Conservation (phyloP, 768 basidiomycete species). For the Kwoniella botswanensis region DNA sequence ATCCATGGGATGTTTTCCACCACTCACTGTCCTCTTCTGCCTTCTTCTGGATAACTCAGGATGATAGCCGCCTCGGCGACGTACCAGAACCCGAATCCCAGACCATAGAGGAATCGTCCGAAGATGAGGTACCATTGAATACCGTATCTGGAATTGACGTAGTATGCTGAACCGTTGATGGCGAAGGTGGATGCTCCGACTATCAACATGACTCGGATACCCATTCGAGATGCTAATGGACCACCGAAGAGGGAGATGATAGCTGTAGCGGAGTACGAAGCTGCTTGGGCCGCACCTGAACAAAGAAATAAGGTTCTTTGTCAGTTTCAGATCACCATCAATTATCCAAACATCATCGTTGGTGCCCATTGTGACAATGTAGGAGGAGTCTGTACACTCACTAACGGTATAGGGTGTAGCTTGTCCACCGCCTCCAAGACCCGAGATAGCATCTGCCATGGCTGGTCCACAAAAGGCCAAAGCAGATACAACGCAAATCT, state of each 20-base stretch:
- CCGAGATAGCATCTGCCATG: conserved; percentile 37
- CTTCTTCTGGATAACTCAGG: conserved; percentile 32
- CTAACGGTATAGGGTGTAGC: conserved; percentile 29
- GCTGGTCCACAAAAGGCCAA: conserved; percentile 29
- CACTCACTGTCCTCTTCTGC: conserved; percentile 30
- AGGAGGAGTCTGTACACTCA: conserved; percentile 7
- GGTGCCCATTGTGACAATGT: too few relatives aligned
- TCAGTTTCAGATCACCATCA: too few relatives aligned
- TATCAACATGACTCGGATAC: conserved; percentile 30
- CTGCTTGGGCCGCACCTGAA: conserved; percentile 17
- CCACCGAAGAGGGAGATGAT: conserved; percentile 29
- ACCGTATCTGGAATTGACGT: conserved; percentile 28
- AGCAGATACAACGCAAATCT: conserved; percentile 26
- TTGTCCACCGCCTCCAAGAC: conserved; percentile 41
- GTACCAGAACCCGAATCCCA: conserved; percentile 32
- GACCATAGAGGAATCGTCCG: conserved; percentile 28
- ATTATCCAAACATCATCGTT: too few relatives aligned
- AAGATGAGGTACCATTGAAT: conserved; percentile 34
- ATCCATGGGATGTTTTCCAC: too few relatives aligned
- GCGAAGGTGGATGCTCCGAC: conserved; percentile 30
- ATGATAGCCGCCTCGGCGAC: conserved; percentile 35
- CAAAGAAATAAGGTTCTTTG: too few relatives aligned
- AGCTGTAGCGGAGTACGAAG: conserved; percentile 20
- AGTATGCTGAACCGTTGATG: conserved; percentile 31
- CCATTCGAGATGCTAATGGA: conserved; percentile 26